Evolutionary conservation across 768 basidiomycete species (phyloP).

Genomic region (Pholiota microspora): DNA sequence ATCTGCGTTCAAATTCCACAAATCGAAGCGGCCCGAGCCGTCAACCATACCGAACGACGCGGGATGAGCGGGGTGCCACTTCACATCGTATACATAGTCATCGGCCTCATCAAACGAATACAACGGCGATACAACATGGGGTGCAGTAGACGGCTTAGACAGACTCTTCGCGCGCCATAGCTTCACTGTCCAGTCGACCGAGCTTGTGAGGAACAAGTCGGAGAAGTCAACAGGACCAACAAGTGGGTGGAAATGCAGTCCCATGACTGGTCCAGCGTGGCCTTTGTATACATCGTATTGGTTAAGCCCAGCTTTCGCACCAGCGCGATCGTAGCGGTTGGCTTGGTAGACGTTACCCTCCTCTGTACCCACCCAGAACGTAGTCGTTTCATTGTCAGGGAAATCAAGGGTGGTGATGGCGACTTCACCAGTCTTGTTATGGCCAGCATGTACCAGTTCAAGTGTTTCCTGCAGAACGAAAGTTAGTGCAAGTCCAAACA

Average conservation of each 20-base stretch:
- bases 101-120: conserved; percentile 97
- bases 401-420: conserved; percentile 93
- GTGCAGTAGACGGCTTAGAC: conserved; percentile 66
- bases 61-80: conserved; percentile 96
- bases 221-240: conserved; percentile 92
- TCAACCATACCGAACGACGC: conserved; percentile 93
- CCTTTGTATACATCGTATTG: conserved; percentile 91
- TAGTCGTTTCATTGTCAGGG: conserved; percentile 93
- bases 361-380: conserved; percentile 97
- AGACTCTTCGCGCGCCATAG: conserved; percentile 86
- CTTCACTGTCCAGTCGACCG: conserved; percentile 98
- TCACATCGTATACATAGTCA: conserved; percentile 98
- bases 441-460: conserved; percentile 82
- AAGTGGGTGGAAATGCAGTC: conserved; percentile 91
- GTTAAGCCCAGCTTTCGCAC: conserved; percentile 93
- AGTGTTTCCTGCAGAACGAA: conserved; percentile 74
- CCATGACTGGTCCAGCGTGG: conserved; percentile 92
- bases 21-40: conserved; percentile 91
- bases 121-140: conserved; percentile 64
- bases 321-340: conserved; percentile 94
- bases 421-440: conserved; percentile 97
- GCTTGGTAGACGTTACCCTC: conserved; percentile 98
- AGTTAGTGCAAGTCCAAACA: neutral
- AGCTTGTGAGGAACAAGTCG: conserved; percentile 89
- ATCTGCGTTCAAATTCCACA: conserved; percentile 98